These are phyloP conservation scores for Thelephora aurantiotincta DNA, from an alignment of 768 basidiomycete species.

Conservation along the genomic window DNA sequence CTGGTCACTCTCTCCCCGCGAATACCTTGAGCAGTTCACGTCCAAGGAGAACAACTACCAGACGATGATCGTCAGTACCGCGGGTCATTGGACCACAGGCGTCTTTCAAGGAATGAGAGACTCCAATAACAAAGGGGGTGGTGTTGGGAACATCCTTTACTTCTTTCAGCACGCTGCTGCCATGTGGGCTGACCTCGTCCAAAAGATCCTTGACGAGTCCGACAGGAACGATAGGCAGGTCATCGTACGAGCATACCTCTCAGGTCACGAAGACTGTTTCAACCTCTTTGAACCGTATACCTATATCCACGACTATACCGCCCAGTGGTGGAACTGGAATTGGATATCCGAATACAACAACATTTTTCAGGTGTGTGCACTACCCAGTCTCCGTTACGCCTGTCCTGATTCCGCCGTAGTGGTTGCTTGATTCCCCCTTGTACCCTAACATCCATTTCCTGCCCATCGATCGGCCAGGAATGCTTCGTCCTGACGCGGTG, in stretches of 20 bases:
- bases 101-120: slow-evolving; percentile 30
- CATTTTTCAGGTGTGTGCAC: slow-evolving; percentile 36
- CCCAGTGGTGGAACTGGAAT: slow-evolving; percentile 53
- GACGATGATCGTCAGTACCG: slow-evolving; percentile 50
- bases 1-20: slow-evolving; percentile 38
- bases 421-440: slow-evolving; percentile 19
- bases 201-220: slow-evolving; percentile 26
- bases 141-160: slow-evolving; percentile 37
- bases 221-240: slow-evolving; percentile 21
- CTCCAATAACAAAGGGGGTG: slow-evolving; percentile 24
- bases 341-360: slow-evolving; percentile 42
- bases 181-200: slow-evolving; percentile 38
- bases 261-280: slow-evolving; percentile 56
- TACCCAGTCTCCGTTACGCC: neutral
- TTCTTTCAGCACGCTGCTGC: slow-evolving; percentile 47
- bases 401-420: neutral
- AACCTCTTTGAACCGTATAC: slow-evolving; percentile 29
- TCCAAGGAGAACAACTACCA: slow-evolving; percentile 35
- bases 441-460: slow-evolving; percentile 47
- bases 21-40: slow-evolving; percentile 39
- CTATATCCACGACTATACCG: slow-evolving; percentile 26
- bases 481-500: slow-evolving; percentile 52
- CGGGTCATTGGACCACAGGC: slow-evolving; percentile 55
- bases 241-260: slow-evolving; percentile 44
- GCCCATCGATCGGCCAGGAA: slow-evolving; percentile 44